Base-by-base conservation (phyloP, 2,329 filamentous ascomycete species). In the Cladosporium velox region DNA sequence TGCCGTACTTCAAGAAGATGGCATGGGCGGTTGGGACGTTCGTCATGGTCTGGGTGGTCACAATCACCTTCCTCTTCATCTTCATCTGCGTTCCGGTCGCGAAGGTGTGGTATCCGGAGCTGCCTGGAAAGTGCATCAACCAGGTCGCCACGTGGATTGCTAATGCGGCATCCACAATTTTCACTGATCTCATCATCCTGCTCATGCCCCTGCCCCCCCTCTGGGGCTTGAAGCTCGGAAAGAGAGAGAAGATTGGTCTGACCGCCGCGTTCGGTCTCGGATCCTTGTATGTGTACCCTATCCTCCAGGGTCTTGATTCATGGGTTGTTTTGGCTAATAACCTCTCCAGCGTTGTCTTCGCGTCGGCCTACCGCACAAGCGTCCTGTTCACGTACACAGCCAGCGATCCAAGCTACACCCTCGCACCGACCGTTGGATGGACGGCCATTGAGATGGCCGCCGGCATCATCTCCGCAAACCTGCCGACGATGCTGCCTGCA, bases 31-130 rank as follows among this genome's bases (percentile, higher is more conserved):
- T 68, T 79, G 75, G 72, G 57, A 71, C n/a, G 74, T 83, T 71
- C 0, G 66, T 72, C 24, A 69, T 78, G 34, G 59, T 73, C 3
- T 69, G 73, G 8, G 74, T 73, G 1, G 68, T 71, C 8, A 49
- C 68, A 21, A 77, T 73, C 67, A 73, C 70, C 54, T 77, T 65
- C 66, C 78, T 81, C 38, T 79, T 76, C 47, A 77, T 77, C 49
- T 75, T 82, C 54, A 78, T 81, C 44, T 82, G 81, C 67, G 72
- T 73, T 0, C 81, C 81, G 0, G 72, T 79, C 2, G 71, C 74
- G 15, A 79, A 77, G 64, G 80, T 81, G 67, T 83, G 81, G 81
- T 68, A 77, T 44, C 74, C 75, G 2, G 58, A 55, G 11, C 26
- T 74, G 3, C 59, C 66, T 5, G 72, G 79, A 35, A 51, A 71